These are phyloP conservation scores for Trametes versicolor DNA, from an alignment of 1,284 basidiomycete genomes.

Conservation along the genomic window DNA sequence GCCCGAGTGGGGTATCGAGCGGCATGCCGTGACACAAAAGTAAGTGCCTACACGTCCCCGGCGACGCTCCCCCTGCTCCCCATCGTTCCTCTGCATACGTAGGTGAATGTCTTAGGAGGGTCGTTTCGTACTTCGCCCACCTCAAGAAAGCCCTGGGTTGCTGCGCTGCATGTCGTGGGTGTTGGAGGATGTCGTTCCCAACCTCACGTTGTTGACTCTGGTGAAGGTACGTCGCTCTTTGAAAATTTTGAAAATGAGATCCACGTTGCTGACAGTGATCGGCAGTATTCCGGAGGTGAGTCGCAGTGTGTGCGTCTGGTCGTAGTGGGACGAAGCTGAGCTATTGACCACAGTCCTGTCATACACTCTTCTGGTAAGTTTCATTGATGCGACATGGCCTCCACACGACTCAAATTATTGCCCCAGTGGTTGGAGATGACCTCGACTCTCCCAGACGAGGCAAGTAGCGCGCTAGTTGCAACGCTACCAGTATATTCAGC, in stretches of 20 bases:
- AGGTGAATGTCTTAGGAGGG: not conserved
- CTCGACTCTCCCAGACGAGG: slow-evolving; percentile 12
- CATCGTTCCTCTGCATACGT: not conserved
- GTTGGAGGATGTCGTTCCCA: not conserved
- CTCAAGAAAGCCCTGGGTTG: not conserved
- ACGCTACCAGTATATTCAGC: not conserved
- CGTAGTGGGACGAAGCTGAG: not conserved
- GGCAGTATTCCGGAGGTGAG: slow-evolving; percentile 11
- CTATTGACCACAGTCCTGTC: not conserved
- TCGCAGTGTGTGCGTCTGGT: not conserved
- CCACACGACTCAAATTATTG: not conserved
- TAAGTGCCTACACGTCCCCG: too few relatives aligned
- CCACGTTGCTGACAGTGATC: not conserved
- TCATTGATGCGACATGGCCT: not conserved
- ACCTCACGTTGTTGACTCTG: slow-evolving; percentile 4
- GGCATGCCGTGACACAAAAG: too few relatives aligned
- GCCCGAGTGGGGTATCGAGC: too few relatives aligned
- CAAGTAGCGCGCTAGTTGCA: not conserved
- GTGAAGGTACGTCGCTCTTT: slow-evolving; percentile 6
- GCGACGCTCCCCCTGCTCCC: not conserved
- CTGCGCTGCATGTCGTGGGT: slow-evolving; percentile 6
- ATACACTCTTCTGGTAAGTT: not conserved
- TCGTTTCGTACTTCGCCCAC: not conserved
- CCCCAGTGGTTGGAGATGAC: slow-evolving; percentile 1
- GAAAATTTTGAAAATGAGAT: not conserved